Evolutionary conservation across 139 green algal genomes (phyloP), one percentile per base, ranked within the genome.

Genomic region (Volvox africanus): DNA sequence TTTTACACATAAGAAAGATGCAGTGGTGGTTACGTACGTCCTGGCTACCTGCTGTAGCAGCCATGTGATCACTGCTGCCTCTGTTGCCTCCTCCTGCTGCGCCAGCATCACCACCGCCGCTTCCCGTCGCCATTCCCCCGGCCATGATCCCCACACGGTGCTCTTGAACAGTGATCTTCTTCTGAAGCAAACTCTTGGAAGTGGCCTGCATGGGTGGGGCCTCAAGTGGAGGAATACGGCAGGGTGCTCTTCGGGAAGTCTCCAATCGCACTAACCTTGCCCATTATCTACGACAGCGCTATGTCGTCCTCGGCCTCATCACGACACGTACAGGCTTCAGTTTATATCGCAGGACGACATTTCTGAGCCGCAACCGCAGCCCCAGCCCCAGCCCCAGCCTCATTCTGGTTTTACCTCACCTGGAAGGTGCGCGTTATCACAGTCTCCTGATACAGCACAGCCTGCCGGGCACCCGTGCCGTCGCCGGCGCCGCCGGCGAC

Each of bases 401-500:
- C 21, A 30, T 9, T 73, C 65, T 12, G 9, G 65, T 73, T 28
- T 28, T 6, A 6, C 13, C 76, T 61, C 76, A 82, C 76, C 76
- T 61, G 85, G 16, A 89, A 19, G 17, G 44, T 89, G 37, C 68
- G 69, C 22, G 85, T 89, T 44, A 89, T 82, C n/a, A 89, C 85
- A 0, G 85, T 89, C 69, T 89, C 85, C 85, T 89, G 85, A 50
- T 75, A 89, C 28, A 89, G 9, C 85, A 89, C 44, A 0, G 37
- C 33, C 16, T 17, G 69, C n/a, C 44, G 33, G 19, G 28, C 69
- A 30, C 28, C 44, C 68, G 37, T 21, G 26, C 67, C 37, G 16
- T 65, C 0, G 3, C 24, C 21, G 0, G 14, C 35, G 20, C 0
- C 26, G 37, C 62, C 36, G 2, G 26, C 35, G 67, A 67, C 33